Base-by-base conservation (phyloP, 208 protist genomes). In the Trichomonas gallinae region DNA sequence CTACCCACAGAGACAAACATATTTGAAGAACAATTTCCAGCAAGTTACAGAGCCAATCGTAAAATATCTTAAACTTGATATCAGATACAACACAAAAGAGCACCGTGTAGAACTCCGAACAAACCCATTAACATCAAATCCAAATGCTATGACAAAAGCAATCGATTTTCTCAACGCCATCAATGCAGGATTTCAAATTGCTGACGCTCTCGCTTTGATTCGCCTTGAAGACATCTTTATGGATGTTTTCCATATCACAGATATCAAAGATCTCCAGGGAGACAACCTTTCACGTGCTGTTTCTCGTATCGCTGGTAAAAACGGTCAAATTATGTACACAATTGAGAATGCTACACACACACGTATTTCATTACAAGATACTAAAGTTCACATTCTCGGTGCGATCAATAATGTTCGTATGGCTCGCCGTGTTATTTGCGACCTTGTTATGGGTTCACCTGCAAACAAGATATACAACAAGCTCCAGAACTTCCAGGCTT, bases 71-170 rank as follows among this genome's bases (percentile, higher is more conserved):
- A 93, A 93, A 38, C 44, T 93, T 8, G 45, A 93, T 51, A 34
- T 93, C 46, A 23, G 87, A 48, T 93, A 93, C 44, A 93, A 93
- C 31, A 93, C 44, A 49, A 34, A 9, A 48, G n/a, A 48, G 21
- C 23, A 83, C n/a, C 72, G 93, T 10, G 36, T 96, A n/a, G 93
- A 81, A 9, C 34, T 63, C 2, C 45, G 63, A 81, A 96, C 93
- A 82, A 82, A 36, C 40, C 15, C 9, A 44, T 6, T 81, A 42
- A 96, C 93, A 82, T 81, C 46, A 82, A 96, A 82, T 63, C 49
- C 93, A 96, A 81, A 81, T 82, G 93, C 93, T 23, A 81, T 96
- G 46, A 44, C 46, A 72, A 96, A 96, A 96, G 93, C 49, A 21
- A 36, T 31, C 2, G 93, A 96, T 96, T 96, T 96, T 40, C 11